Percentiles rank a stretch among this genome's conserved stretches.
Conservation (phyloP, 208 protist species). For the Crithidia mellificae region DNA sequence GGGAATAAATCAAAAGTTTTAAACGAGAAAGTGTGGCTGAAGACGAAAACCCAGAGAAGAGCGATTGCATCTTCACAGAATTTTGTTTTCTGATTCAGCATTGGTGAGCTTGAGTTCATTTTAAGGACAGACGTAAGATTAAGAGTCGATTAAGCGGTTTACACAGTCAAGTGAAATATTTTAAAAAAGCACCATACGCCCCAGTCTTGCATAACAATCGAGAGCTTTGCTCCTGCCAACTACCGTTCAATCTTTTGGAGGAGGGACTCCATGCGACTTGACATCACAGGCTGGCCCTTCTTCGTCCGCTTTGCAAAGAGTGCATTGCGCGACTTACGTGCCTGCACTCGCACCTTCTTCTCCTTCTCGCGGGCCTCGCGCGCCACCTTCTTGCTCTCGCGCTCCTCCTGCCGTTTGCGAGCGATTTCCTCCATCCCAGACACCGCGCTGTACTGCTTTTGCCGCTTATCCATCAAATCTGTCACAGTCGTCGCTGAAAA, state of each 20-base stretch:
- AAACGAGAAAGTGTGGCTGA: too few relatives aligned
- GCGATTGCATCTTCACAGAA: too few relatives aligned
- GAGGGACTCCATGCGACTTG: slow-evolving; percentile 66
- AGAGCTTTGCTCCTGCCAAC: too few relatives aligned
- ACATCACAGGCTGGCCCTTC: slow-evolving; percentile 83
- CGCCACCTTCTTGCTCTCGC: slow-evolving; percentile 39
- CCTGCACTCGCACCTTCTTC: slow-evolving; percentile 52
- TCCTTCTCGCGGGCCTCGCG: slow-evolving; percentile 47
- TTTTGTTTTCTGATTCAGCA: too few relatives aligned
- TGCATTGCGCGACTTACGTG: slow-evolving; percentile 48
- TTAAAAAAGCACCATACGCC: background rate
- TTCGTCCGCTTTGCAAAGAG: slow-evolving; percentile 69
- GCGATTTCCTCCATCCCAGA: slow-evolving; percentile 57
- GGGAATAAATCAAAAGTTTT: too few relatives aligned
- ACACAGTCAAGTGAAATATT: background rate
- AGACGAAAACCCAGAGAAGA: too few relatives aligned
- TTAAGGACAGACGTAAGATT: too few relatives aligned
- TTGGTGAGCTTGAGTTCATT: background rate
- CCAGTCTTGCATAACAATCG: background rate
- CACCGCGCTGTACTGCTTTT: slow-evolving; percentile 65
- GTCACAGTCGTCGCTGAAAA: slow-evolving; percentile 74
- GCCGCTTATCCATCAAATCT: slow-evolving; percentile 60
- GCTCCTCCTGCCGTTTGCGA: slow-evolving; percentile 58
- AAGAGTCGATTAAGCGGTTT: too few relatives aligned
- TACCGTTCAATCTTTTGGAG: slow-evolving; percentile 60